Conservation (phyloP, 371 early-diverging fungal species). For the Sporodiniella umbellata region DNA sequence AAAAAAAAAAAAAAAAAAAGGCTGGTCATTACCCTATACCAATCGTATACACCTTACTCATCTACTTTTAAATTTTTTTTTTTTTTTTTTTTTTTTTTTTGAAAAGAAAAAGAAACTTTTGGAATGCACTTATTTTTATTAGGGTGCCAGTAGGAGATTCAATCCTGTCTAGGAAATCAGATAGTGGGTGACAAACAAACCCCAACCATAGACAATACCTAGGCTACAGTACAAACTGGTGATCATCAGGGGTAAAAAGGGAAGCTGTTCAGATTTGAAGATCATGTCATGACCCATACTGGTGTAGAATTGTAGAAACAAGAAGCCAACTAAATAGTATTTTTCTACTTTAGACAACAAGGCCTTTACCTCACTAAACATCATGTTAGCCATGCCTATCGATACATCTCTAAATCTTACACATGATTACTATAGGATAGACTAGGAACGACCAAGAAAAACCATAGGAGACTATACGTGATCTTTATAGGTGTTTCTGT, state of each 20-base stretch:
- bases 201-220: slow-evolving; percentile 80
- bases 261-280: slow-evolving; percentile 52
- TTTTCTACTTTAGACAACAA: slow-evolving; percentile 47
- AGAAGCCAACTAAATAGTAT: slow-evolving; percentile 64
- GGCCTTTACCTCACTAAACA: slow-evolving; percentile 21
- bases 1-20: no score
- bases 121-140: no score
- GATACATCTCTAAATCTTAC: no score
- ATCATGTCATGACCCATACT: slow-evolving; percentile 48
- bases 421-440: slow-evolving; percentile 42
- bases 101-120: no score
- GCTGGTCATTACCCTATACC: slow-evolving; percentile 14
- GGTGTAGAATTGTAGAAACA: slow-evolving; percentile 60
- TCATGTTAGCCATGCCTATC: no score
- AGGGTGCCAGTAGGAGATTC: no score
- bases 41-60: slow-evolving; percentile 9
- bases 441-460: slow-evolving; percentile 44
- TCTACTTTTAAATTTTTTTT: not conserved
- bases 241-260: slow-evolving; percentile 82
- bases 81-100: not conserved
- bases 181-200: slow-evolving; percentile 36
- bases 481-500: slow-evolving; percentile 70
- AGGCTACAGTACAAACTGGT: slow-evolving; percentile 77
- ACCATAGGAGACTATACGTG: slow-evolving; percentile 54
- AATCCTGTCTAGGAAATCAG: slow-evolving; percentile 14